Evolutionary conservation across 2,329 filamentous ascomycete species (phyloP).

Genomic region (Sporothrix humicola): DNA sequence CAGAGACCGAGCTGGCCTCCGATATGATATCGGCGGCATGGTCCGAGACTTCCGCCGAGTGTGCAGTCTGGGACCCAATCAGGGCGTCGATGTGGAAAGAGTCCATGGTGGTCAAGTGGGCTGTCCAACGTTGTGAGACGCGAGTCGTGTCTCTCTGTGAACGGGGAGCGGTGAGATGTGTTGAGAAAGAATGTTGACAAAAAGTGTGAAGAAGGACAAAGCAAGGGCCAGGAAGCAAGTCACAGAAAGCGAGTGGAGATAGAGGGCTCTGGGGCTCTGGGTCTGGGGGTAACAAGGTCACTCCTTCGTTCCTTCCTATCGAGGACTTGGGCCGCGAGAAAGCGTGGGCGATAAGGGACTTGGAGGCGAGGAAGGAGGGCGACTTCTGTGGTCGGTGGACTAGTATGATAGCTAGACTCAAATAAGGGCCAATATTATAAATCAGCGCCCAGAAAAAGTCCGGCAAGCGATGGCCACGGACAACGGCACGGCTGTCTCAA

Average conservation of each 20-base stretch:
- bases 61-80: conserved; percentile 23
- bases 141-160: background rate
- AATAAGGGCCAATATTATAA: conserved; percentile 26
- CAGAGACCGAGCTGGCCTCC: conserved; percentile 8
- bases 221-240: background rate
- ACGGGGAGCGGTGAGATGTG: background rate
- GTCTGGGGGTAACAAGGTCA: background rate
- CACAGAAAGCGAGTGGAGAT: background rate
- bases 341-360: conserved; percentile 19
- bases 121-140: background rate
- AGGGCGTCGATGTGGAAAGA: conserved; percentile 30
- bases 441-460: conserved; percentile 16
- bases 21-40: background rate
- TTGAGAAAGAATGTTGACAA: background rate
- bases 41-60: conserved; percentile 1
- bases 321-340: background rate
- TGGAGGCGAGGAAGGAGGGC: conserved; percentile 7
- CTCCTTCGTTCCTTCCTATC: conserved; percentile 12
- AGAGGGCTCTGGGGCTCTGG: too few relatives aligned
- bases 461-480: conserved; percentile 6
- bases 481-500: background rate
- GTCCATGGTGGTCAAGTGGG: conserved; percentile 1
- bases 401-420: conserved; percentile 12
- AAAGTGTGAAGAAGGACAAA: background rate
- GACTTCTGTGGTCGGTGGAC: background rate